Conservation (phyloP, 768 basidiomycete species). For the Mycena floridula region DNA sequence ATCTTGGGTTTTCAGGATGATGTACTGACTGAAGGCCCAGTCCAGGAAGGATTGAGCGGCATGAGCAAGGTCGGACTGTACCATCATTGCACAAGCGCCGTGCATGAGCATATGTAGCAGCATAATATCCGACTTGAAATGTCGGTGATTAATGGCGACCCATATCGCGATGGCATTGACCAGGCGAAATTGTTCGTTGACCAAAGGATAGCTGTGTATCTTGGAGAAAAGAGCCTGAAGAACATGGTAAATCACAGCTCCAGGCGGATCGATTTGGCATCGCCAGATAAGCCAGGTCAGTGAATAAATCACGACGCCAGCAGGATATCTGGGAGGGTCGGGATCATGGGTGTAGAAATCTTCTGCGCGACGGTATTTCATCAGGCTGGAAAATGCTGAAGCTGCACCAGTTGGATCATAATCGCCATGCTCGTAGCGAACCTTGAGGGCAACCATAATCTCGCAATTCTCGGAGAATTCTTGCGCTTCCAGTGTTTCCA, state of each 20-base stretch:
- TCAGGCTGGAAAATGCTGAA: slow-evolving; percentile 44
- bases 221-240: slow-evolving; percentile 66
- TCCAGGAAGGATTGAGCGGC: slow-evolving; percentile 72
- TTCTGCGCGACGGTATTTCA: slow-evolving; percentile 40
- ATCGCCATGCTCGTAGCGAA: slow-evolving; percentile 31
- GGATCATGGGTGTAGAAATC: slow-evolving; percentile 52
- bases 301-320: slow-evolving; percentile 44
- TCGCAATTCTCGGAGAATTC: slow-evolving; percentile 44
- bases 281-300: slow-evolving; percentile 53
- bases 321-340: slow-evolving; percentile 57
- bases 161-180: slow-evolving; percentile 71
- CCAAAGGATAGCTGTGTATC: slow-evolving; percentile 59
- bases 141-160: slow-evolving; percentile 52
- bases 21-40: slow-evolving; percentile 64
- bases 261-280: slow-evolving; percentile 33
- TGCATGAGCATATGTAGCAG: slow-evolving; percentile 66
- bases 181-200: slow-evolving; percentile 79
- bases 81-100: slow-evolving; percentile 58
- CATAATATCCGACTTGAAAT: slow-evolving; percentile 48
- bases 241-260: slow-evolving; percentile 72
- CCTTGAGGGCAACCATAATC: too few species aligned
- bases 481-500: slow-evolving; percentile 64
- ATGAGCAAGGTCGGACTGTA: slow-evolving; percentile 59
- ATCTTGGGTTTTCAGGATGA: slow-evolving; percentile 32
- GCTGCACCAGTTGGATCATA: slow-evolving; percentile 30